phyloP scores from a whole-genome alignment of 768 basidiomycete species.

The Tulasnella sp. region DNA sequence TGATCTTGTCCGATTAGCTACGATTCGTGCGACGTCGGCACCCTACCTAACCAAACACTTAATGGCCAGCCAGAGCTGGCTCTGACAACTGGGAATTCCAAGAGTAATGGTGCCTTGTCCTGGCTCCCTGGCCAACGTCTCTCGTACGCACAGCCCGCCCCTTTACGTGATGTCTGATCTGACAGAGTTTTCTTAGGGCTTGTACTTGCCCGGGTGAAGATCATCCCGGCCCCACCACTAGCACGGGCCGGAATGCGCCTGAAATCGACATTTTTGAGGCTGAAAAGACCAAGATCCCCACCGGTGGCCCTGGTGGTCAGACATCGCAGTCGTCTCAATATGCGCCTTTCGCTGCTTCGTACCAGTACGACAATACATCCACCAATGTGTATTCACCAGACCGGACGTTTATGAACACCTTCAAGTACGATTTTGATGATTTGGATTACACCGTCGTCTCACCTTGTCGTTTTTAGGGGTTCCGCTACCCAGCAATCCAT shows the following conservation, averaged over 20 bases:
- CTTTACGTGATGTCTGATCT: conserved; percentile 21
- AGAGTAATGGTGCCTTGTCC: conserved; percentile 50
- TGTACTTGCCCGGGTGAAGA: conserved; percentile 67
- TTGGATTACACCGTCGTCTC: neutral
- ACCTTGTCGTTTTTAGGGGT: conserved; percentile 27
- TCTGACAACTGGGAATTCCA: conserved; percentile 20
- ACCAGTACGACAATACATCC: conserved; percentile 27
- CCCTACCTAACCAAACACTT: conserved; percentile 40
- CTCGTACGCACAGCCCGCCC: conserved; percentile 31
- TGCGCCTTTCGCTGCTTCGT: conserved; percentile 44
- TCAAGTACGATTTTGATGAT: conserved; percentile 24
- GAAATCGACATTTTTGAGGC: conserved; percentile 80
- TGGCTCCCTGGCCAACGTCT: conserved; percentile 69
- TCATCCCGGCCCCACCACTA: conserved; percentile 56
- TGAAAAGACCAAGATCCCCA: conserved; percentile 52
- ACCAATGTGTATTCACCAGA: conserved; percentile 27
- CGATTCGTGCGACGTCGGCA: conserved; percentile 47
- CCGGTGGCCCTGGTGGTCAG: conserved; percentile 34
- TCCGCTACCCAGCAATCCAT: conserved; percentile 48
- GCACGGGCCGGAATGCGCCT: conserved; percentile 54
- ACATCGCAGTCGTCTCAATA: conserved; percentile 63
- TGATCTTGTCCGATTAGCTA: conserved; percentile 28
- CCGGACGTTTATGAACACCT: conserved; percentile 29
- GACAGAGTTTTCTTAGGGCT: conserved; percentile 24
- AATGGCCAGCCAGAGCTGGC: conserved; percentile 43